These are phyloP conservation scores for Malassezia furfur DNA, from an alignment of 1,284 basidiomycete genomes.

Conservation along the genomic window DNA sequence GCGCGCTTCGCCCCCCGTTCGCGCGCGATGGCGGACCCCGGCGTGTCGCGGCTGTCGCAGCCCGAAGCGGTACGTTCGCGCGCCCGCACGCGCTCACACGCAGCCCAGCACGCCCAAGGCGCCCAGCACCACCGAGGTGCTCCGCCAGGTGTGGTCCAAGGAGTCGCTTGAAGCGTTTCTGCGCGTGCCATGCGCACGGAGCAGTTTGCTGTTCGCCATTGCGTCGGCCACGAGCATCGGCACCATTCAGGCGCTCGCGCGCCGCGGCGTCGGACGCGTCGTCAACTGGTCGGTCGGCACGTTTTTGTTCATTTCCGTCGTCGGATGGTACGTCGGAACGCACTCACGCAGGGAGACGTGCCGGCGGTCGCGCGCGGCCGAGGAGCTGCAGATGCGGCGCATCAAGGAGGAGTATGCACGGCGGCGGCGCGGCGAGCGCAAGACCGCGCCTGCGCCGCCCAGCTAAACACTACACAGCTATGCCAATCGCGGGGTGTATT, in stretches of 20 bases:
- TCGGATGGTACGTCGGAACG: slow-evolving; percentile 10
- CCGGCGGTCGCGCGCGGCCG: slow-evolving; percentile 11
- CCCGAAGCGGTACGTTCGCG: background rate
- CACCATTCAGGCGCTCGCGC: slow-evolving; percentile 7
- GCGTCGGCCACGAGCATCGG: slow-evolving; percentile 12
- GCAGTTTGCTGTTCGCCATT: slow-evolving; percentile 13
- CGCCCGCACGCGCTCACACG: too few relatives aligned
- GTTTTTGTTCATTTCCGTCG: slow-evolving; percentile 9
- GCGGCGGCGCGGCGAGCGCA: slow-evolving; percentile 1
- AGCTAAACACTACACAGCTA: background rate
- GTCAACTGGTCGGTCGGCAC: slow-evolving; percentile 15
- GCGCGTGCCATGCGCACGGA: slow-evolving; percentile 17
- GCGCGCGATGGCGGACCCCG: background rate
- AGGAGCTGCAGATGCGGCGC: slow-evolving; percentile 6
- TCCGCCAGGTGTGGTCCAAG: background rate
- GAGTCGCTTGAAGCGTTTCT: slow-evolving; percentile 7
- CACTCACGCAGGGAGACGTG: slow-evolving; percentile 15
- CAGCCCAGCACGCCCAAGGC: background rate
- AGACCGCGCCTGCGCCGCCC: background rate
- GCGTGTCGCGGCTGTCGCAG: slow-evolving; percentile 1
- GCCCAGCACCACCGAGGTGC: background rate
- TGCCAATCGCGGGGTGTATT: background rate
- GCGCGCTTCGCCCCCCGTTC: too few relatives aligned
- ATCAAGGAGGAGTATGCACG: slow-evolving; percentile 5
- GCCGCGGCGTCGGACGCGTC: background rate